Conservation (phyloP, 495 filamentous ascomycete species). For the Penicillium maclennaniae region DNA sequence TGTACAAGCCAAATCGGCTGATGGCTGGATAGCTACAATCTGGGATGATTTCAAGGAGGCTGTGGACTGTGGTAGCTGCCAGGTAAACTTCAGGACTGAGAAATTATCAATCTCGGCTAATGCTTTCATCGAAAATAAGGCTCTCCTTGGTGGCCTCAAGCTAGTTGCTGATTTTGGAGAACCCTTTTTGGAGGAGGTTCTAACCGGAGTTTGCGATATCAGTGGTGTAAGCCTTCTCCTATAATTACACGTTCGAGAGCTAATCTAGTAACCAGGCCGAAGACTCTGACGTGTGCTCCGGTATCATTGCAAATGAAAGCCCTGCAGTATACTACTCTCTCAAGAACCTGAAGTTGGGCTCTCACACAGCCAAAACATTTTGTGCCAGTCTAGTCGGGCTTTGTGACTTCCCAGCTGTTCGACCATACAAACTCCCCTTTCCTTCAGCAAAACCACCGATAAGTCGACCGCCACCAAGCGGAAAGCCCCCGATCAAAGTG, state of each 20-base stretch:
- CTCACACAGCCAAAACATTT: constrained; percentile 45
- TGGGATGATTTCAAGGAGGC: constrained; percentile 25
- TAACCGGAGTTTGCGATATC: constrained; percentile 45
- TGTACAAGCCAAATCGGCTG: constrained; percentile 5
- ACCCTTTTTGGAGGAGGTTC: constrained; percentile 32
- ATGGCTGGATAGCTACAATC: constrained; percentile 12
- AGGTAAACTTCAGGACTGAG: constrained; percentile 17
- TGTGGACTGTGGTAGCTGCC: constrained; percentile 19
- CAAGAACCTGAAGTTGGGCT: constrained; percentile 40
- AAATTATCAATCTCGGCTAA: no score
- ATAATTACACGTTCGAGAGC: neutral
- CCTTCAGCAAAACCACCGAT: constrained; percentile 40
- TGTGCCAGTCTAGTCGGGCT: constrained; percentile 48
- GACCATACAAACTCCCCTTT: constrained; percentile 39
- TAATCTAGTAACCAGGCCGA: constrained; percentile 23
- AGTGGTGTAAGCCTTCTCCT: constrained; percentile 28
- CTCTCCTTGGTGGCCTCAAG: constrained; percentile 44
- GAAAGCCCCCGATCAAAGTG: constrained; percentile 43
- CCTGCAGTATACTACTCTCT: constrained; percentile 48
- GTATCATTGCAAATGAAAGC: constrained; percentile 44
- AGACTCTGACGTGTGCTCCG: constrained; percentile 49
- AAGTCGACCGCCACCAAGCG: constrained; percentile 39
- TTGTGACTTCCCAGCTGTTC: constrained; percentile 44
- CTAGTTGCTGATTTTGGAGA: constrained; percentile 41
- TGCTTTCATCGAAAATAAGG: constrained; percentile 24